Base-by-base conservation (phyloP, 129 eudicot genomes). In the Artemisia annua region DNA sequence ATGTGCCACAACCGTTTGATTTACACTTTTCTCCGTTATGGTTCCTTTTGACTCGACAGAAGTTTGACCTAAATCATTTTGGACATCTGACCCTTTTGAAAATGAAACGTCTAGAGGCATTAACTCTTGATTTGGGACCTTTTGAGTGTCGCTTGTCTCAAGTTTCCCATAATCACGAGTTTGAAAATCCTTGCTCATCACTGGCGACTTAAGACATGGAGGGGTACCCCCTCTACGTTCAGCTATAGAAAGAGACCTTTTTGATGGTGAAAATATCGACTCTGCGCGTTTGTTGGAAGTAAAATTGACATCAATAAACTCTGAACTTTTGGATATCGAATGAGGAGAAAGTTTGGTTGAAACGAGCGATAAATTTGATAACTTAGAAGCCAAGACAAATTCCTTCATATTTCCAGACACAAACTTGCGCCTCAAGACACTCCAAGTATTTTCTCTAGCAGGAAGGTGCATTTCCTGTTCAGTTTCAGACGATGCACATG, bases 381-480 rank as follows among this genome's bases (percentile, higher is more conserved):
- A 75, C 77, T 84, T 84, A n/a, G 88, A 76, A 80, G 84, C 82
- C 67, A 83, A 74, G 64, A 77, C 89, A 76, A 89, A 89, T 58
- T 89, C 96, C 76, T 86, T 86, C 91, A 89, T 84, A 76, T 71
- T 87, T 46, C 89, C 85, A 19, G 78, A 72, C 2, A 86, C 84
- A 80, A 79, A 86, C 65, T 89, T 89, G 11, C 91, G 86, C 58
- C 91, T 89, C 57, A 89, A 72, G 22, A 51, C 76, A 73, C 87
- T 86, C 97, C 96, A 91, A 78, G 82, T 69, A 78, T 81, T 91
- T 69, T 91, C 96, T 76, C 97, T 85, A 3, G 80, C 95, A 60
- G 97, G 97, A 66, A 88, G 84, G 73, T 79, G 88, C 16, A 85
- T 86, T 73, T 88, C 96, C 20, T 83, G 78, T 39, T 81, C 90